Evolutionary conservation across 768 basidiomycete genomes (phyloP), one percentile per base, ranked within the genome.

Genomic region (Kwoniella pini): DNA sequence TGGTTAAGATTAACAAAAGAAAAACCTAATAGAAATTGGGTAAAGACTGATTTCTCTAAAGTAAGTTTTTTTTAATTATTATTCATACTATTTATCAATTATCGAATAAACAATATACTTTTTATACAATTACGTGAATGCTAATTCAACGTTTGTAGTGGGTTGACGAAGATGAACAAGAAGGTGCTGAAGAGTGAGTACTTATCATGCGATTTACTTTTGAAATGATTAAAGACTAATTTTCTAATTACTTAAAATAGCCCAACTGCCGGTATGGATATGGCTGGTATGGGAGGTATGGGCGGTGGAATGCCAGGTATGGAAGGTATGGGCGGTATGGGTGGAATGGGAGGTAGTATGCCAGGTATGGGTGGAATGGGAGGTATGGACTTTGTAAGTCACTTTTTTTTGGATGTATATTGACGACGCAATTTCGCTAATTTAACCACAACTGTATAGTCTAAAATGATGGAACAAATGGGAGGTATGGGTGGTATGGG

Each of bases 101-200:
- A n/a, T n/a, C n/a, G n/a, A n/a, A n/a, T n/a, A n/a, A n/a, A n/a
- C n/a, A n/a, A n/a, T n/a, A n/a, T n/a, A n/a, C n/a, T n/a, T n/a
- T n/a, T n/a, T n/a, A n/a, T n/a, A n/a, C n/a, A n/a, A n/a, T n/a
- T n/a, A n/a, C n/a, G n/a, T n/a, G n/a, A n/a, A n/a, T n/a, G n/a
- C n/a, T n/a, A n/a, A n/a, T n/a, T n/a, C n/a, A n/a, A n/a, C n/a
- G n/a, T n/a, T n/a, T 17, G 27, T 57, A 80, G 81, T 97, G 93
- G 93, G 88, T 89, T 40, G 94, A 97, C 73, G 94, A 97, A 81
- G 95, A 97, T 75, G 94, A 98, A 77, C 95, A 97, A 80, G 88
- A 90, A 39, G 88, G 82, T 51, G 83, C 78, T 43, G 75, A 74
- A 42, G 73, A 77, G 72, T 76, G 62, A 72, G 72, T 70, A 17